These are phyloP conservation scores for Rhodosporidiobolus sp. DNA, from an alignment of 768 basidiomycete genomes.

Conservation along the genomic window DNA sequence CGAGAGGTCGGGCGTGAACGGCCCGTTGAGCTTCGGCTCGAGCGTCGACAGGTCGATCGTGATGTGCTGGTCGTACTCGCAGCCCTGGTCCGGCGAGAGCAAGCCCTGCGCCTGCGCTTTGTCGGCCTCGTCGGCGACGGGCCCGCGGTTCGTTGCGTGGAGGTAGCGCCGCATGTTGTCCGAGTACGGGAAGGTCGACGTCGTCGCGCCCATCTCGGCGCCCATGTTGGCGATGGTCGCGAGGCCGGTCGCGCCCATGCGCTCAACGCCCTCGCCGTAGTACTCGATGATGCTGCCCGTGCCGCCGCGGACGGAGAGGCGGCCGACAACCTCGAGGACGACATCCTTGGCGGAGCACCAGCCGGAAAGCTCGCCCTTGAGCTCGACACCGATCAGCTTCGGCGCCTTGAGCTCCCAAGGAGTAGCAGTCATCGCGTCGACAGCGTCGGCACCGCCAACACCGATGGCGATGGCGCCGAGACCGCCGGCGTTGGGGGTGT, in stretches of 20 bases:
- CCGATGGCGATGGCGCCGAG: conserved; percentile 95
- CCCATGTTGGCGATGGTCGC: conserved; percentile 99
- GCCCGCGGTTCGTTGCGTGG: conserved; percentile 77
- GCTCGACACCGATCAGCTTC: conserved; percentile 66
- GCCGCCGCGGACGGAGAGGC: conserved; percentile 89
- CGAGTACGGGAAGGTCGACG: conserved; percentile 95
- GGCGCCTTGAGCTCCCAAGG: conserved; percentile 87
- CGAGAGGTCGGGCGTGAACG: conserved; percentile 94
- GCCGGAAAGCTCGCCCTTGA: conserved; percentile 78
- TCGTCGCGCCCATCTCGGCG: conserved; percentile 99
- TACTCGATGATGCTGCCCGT: conserved; percentile 96
- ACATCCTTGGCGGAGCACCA: conserved; percentile 97
- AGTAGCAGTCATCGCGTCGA: conserved; percentile 95
- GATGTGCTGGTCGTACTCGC: conserved; percentile 90
- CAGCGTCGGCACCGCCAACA: conserved; percentile 97
- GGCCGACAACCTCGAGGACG: conserved; percentile 89
- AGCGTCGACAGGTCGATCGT: conserved; percentile 57
- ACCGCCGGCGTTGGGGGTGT: conserved; percentile 97
- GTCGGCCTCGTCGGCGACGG: conserved; percentile 83
- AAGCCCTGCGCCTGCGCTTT: conserved; percentile 73
- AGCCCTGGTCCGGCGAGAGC: conserved; percentile 76
- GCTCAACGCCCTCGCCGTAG: conserved; percentile 84
- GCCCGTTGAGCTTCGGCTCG: conserved; percentile 64
- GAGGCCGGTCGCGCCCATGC: conserved; percentile 86
- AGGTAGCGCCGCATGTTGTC: conserved; percentile 84